These are phyloP conservation scores for Biancaea sappan DNA, from an alignment of 306 rosid genomes.

Conservation along the genomic window DNA sequence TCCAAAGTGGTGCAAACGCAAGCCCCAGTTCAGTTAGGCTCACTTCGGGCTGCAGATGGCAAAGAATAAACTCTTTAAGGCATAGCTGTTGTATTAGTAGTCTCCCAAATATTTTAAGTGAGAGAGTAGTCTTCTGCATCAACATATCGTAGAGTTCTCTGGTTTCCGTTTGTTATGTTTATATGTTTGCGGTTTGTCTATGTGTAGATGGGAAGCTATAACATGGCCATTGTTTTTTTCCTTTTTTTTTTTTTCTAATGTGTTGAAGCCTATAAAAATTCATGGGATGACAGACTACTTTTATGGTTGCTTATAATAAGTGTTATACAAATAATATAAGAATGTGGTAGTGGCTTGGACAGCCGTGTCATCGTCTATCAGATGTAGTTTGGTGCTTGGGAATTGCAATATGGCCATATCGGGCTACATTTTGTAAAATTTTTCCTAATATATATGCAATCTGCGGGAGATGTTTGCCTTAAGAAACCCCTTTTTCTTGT, in stretches of 20 bases:
- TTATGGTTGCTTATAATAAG: no score
- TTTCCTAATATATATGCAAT: background rate
- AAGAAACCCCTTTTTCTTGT: no score
- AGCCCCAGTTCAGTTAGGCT: slow-evolving; percentile 97
- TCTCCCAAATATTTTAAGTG: slow-evolving; percentile 14
- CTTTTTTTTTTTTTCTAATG: slow-evolving; percentile 3
- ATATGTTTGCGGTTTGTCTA: background rate
- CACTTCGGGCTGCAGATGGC: slow-evolving; percentile 94
- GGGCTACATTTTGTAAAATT: background rate
- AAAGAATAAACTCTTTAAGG: slow-evolving; percentile 53
- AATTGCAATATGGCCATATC: no score
- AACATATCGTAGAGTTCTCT: slow-evolving; percentile 21
- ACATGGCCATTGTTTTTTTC: slow-evolving; percentile 18
- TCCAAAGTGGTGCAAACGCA: slow-evolving; percentile 96
- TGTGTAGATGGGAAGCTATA: slow-evolving; percentile 29
- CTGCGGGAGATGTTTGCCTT: no score
- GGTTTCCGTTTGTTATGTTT: slow-evolving; percentile 31
- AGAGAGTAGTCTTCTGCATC: slow-evolving; percentile 18
- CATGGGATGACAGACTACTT: no score
- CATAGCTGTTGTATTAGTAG: background rate
- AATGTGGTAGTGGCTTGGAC: no score
- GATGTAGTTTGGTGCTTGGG: no score
- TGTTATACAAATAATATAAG: no score
- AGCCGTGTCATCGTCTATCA: no score
- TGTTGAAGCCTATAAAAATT: background rate